These are phyloP conservation scores for Chalciporus sp. DNA, from an alignment of 1,284 basidiomycete species.

Conservation along the genomic window DNA sequence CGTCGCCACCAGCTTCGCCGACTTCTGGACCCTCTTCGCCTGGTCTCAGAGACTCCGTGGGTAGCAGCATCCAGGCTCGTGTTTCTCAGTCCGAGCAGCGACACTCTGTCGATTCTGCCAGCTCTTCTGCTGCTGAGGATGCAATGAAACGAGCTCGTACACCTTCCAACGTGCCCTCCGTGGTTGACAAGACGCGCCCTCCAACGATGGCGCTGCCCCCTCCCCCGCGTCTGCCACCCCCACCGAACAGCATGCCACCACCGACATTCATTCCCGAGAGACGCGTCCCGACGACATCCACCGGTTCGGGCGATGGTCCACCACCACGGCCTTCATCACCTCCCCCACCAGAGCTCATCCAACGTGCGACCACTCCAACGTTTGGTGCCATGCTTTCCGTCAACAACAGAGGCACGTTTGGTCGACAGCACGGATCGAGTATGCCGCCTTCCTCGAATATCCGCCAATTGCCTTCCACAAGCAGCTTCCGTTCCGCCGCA, in stretches of 20 bases:
- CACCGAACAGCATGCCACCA: slow-evolving; percentile 69
- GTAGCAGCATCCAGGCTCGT: slow-evolving; percentile 41
- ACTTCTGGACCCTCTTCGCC: slow-evolving; percentile 39
- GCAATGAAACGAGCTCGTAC: slow-evolving; percentile 55
- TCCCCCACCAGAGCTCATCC: slow-evolving; percentile 84
- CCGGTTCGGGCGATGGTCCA: slow-evolving; percentile 55
- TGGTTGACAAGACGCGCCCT: slow-evolving; percentile 78
- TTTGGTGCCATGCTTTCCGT: slow-evolving; percentile 66
- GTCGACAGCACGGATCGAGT: slow-evolving; percentile 63
- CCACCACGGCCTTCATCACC: slow-evolving; percentile 88
- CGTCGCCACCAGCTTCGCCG: slow-evolving; percentile 30
- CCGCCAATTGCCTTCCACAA: slow-evolving; percentile 75
- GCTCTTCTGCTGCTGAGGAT: slow-evolving; percentile 49
- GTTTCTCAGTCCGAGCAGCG: slow-evolving; percentile 45
- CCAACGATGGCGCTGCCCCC: slow-evolving; percentile 87
- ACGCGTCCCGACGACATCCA: slow-evolving; percentile 54
- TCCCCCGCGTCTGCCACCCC: slow-evolving; percentile 80
- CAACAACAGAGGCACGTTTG: slow-evolving; percentile 50
- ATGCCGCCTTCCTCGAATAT: slow-evolving; percentile 68
- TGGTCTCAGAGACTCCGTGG: slow-evolving; percentile 44
- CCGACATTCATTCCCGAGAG: slow-evolving; percentile 75
- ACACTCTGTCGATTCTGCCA: slow-evolving; percentile 64
- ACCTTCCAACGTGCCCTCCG: slow-evolving; percentile 47
- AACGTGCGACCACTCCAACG: slow-evolving; percentile 83
- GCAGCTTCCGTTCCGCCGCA: slow-evolving; percentile 76